Conservation (phyloP, 257 asterid species). For the Solanum pennellii region DNA sequence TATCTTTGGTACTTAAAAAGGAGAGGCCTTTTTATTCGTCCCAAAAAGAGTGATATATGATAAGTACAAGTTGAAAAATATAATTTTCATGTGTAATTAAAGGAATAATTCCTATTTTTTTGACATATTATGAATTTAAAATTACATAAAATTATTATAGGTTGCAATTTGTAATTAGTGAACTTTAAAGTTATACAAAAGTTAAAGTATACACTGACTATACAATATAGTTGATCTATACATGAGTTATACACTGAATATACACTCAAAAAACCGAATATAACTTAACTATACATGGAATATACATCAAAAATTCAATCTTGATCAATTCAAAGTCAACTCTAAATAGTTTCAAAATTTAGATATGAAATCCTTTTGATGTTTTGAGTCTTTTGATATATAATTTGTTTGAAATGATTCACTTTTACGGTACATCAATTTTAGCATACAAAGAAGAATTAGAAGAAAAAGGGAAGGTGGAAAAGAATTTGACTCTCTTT, state of each 20-base stretch:
- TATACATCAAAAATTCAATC: background rate
- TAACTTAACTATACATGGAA: background rate
- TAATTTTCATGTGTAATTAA: too few relatives aligned
- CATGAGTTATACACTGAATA: too few relatives aligned
- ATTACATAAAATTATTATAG: too few relatives aligned
- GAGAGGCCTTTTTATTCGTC: background rate
- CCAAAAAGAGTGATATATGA: background rate
- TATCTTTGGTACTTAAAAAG: background rate
- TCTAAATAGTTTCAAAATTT: too few relatives aligned
- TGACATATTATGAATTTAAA: too few relatives aligned
- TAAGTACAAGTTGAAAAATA: background rate
- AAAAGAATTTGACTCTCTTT: background rate
- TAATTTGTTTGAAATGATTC: too few relatives aligned
- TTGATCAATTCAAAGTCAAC: background rate
- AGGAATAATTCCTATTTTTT: background rate
- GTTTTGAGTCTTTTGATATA: background rate
- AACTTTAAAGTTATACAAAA: too few relatives aligned
- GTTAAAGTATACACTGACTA: background rate
- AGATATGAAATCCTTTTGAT: too few relatives aligned
- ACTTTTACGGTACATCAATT: background rate
- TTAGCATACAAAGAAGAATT: background rate
- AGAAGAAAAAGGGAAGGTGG: background rate
- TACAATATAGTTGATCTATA: background rate
- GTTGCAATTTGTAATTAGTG: background rate
- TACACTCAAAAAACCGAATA: background rate